Evolutionary conservation across 768 basidiomycete genomes (phyloP).

Genomic region (Pulveroboletus sp.): DNA sequence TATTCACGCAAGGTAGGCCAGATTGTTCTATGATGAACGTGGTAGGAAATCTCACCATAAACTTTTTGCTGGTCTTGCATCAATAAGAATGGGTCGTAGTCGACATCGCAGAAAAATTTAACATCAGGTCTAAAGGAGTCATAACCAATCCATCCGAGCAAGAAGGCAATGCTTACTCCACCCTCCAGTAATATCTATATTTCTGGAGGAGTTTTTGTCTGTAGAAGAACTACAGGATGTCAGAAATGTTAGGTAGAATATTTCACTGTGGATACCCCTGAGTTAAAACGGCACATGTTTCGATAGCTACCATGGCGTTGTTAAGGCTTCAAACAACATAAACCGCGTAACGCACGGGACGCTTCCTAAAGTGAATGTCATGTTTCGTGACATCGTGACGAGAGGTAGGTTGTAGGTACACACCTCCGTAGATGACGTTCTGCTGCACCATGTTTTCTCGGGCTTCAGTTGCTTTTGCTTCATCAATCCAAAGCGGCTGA

Average conservation of each 20-base stretch:
- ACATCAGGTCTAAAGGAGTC: constrained; percentile 56
- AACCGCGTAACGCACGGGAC: constrained; percentile 51
- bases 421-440: constrained; percentile 66
- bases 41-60: constrained; percentile 51
- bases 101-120: constrained; percentile 75
- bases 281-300: constrained; percentile 96
- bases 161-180: constrained; percentile 56
- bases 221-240: constrained; percentile 66
- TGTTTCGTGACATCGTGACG: constrained; percentile 1
- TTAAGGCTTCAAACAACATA: constrained; percentile 5
- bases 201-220: constrained; percentile 69
- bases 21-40: constrained; percentile 13
- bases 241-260: not conserved
- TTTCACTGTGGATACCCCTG: constrained; percentile 50
- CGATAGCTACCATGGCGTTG: constrained; percentile 54
- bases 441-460: constrained; percentile 61
- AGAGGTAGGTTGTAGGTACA: constrained; percentile 1
- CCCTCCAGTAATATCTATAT: constrained; percentile 88
- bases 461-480: constrained; percentile 52
- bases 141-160: constrained; percentile 6
- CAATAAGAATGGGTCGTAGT: constrained; percentile 74
- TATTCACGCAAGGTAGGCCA: constrained; percentile 14
- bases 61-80: constrained; percentile 80
- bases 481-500: constrained; percentile 78
- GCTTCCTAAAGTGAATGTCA: constrained; percentile 45